These are phyloP conservation scores for Coniochaeta prunicola DNA, from an alignment of 2,329 filamentous ascomycete species.

Conservation along the genomic window DNA sequence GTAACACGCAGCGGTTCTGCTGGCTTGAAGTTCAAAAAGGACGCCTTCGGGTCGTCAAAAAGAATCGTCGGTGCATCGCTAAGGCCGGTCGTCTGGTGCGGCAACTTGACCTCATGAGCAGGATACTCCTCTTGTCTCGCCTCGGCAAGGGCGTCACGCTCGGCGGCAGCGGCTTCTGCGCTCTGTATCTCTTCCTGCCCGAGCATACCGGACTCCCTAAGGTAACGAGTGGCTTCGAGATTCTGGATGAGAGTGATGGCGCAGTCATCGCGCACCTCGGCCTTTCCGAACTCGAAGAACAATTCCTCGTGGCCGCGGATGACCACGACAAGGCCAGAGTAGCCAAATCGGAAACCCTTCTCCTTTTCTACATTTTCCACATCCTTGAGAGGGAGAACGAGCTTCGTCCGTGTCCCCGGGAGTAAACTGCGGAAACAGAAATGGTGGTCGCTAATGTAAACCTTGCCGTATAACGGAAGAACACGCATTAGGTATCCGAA, in stretches of 20 bases:
- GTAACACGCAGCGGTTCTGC: conserved; percentile 72
- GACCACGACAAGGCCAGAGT: conserved; percentile 84
- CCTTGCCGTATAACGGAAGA: conserved; percentile 88
- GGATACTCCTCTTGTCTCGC: conserved; percentile 53
- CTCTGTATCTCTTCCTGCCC: conserved; percentile 62
- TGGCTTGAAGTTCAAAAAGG: conserved; percentile 87
- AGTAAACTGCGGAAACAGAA: conserved; percentile 92
- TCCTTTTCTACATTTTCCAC: conserved; percentile 93
- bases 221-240: conserved; percentile 63
- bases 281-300: conserved; percentile 84
- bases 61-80: conserved; percentile 65
- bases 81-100: conserved; percentile 35
- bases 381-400: conserved; percentile 84
- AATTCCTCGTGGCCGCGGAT: conserved; percentile 92
- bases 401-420: conserved; percentile 82
- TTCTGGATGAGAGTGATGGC: conserved; percentile 71
- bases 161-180: conserved; percentile 68
- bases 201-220: conserved; percentile 62
- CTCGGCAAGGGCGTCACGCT: conserved; percentile 73
- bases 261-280: conserved; percentile 81
- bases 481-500: conserved; percentile 90
- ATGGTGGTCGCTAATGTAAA: conserved; percentile 81
- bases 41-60: conserved; percentile 84
- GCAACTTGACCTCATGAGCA: conserved; percentile 43
- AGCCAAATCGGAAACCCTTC: conserved; percentile 88